These are phyloP conservation scores for Glycyrrhiza uralensis DNA, from an alignment of 306 rosid genomes.

Conservation along the genomic window DNA sequence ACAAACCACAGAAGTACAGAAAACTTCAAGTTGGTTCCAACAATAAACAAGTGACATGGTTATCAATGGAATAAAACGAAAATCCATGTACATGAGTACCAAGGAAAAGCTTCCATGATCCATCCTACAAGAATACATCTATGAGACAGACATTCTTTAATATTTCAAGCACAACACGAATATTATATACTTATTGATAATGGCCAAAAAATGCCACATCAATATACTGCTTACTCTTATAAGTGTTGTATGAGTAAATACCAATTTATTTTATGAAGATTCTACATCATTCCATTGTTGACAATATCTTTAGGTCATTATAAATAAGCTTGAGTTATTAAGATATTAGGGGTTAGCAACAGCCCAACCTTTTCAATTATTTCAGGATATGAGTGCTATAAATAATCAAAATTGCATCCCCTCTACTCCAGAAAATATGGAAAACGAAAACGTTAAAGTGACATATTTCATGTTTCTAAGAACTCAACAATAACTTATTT, in stretches of 20 bases:
- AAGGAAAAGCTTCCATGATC: not conserved
- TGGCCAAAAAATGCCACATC: not conserved
- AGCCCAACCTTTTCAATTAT: not conserved
- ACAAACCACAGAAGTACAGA: not conserved
- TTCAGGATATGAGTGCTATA: not conserved
- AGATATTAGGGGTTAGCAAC: not conserved
- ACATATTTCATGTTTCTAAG: slow-evolving; percentile 14
- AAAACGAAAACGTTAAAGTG: not conserved
- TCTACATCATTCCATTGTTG: not conserved
- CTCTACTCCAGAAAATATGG: not conserved
- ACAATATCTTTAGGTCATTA: not conserved
- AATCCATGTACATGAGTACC: not conserved
- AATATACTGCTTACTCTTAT: not conserved
- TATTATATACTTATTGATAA: not conserved
- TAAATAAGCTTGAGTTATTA: slow-evolving; percentile 7
- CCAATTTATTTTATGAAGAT: not conserved
- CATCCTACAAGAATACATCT: not conserved
- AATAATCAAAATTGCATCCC: not conserved
- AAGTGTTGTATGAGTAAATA: not conserved
- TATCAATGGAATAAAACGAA: not conserved
- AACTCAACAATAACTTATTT: not conserved
- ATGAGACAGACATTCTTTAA: slow-evolving; percentile 2
- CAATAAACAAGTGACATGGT: not conserved
- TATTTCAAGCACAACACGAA: slow-evolving; percentile 14
- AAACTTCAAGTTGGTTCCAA: not conserved